Base-by-base conservation (phyloP, 106 monocot species). In the Dioscorea alata region DNA sequence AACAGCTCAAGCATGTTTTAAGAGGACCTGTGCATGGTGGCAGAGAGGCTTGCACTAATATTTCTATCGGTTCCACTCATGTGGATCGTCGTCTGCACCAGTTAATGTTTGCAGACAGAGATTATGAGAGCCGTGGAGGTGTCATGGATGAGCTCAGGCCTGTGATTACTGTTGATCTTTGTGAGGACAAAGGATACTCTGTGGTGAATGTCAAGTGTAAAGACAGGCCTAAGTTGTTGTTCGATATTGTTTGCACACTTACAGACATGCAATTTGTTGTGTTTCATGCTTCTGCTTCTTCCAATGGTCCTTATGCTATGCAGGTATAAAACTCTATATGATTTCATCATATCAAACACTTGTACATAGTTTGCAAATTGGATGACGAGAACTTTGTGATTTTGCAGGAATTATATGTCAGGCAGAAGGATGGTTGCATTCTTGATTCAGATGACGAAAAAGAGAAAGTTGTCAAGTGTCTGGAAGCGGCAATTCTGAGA, bases 241-340 rank as follows among this genome's bases (percentile, higher is more conserved):
- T 86, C 57, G 96, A 96, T 57, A 89, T 96, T 53, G 91, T 92
- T 0, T 96, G 91, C 72, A 91, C 96, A 20, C 78, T 96, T 33
- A 96, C 96, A 51, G 96, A 96, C 42, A 86, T 96, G 96, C 77
- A 92, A 23, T 92, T 79, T 75, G 86, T 84, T 17, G 96, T 96
- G 53, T 96, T 86, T 54, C 96, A 96, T 76, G 96, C 96, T 33
- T 83, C 96, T 18, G 73, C 92, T 68, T 82, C 89, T 13, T 96
- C 96, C 59, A 80, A 92, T 63, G 91, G 82, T 23, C 68, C 66
- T 13, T 78, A 80, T 72, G 96, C 85, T n/a, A 0, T 74, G 10
- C 91, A 96, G 96, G 96, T 96, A 79, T 42, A 22, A 54, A 24
- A 28, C 28, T 28, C 60, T 73, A 58, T 2, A 61, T 18, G 54